Evolutionary conservation across 495 filamentous ascomycete genomes (phyloP), one percentile per base, ranked within the genome.

Genomic region (Aspergillus heteromorphus): DNA sequence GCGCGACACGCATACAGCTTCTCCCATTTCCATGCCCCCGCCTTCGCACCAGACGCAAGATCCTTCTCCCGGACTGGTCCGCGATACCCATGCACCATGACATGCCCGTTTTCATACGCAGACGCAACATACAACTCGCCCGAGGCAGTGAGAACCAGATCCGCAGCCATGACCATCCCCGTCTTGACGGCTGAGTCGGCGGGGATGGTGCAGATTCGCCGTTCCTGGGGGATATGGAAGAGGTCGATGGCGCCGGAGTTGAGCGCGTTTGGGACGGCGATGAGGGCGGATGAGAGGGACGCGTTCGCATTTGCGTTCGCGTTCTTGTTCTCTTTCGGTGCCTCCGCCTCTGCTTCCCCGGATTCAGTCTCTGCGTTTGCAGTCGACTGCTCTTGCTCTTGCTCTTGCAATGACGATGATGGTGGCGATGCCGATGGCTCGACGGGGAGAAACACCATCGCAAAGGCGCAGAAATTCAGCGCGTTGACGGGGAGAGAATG

Each of bases 391-490:
- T n/a, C n/a, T n/a, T n/a, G n/a, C n/a, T n/a, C n/a, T n/a, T n/a
- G n/a, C n/a, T n/a, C n/a, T n/a, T n/a, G n/a, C n/a, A n/a, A n/a
- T n/a, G n/a, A n/a, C n/a, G n/a, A n/a, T n/a, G n/a, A n/a, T n/a
- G n/a, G n/a, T n/a, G 20, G 20, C 19, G 21, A 16, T 27, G 9
- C 36, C 16, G 6, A 9, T 36, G n/a, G 29, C 25, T 9, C 5
- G 13, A 14, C 34, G 1, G 20, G 19, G 40, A 73, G 27, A 14
- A 60, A 65, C 2, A 63, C 51, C 59, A 83, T 81, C 4, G 87
- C 81, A 65, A 98, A 98, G 0, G 89, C 83, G 60, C 93, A 98
- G 65, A 97, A 98, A 68, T 97, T 98, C 67, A 97, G 79, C 14
- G 93, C 89, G 65, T 96, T 97, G 38, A 97, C 89, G 25, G 87